Evolutionary conservation across 2,329 filamentous ascomycete species (phyloP), one percentile per base, ranked within the genome.

Genomic region (Ceratocystis variospora): DNA sequence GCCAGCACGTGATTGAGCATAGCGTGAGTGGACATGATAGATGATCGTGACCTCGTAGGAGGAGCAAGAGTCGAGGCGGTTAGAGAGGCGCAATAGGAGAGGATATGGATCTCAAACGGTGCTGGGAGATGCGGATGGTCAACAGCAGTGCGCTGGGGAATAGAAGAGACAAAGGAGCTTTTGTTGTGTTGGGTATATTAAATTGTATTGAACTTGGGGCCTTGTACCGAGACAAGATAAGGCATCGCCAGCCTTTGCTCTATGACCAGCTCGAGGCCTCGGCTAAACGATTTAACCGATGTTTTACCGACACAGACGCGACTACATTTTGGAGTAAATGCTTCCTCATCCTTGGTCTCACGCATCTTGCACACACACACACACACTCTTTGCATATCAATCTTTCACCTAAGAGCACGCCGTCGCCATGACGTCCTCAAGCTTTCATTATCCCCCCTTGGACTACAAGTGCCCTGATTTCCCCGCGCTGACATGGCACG

Each of bases 401-500:
- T 10, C 2, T 22, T 0, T n/a, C n/a, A n/a, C n/a, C 17, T 1
- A 22, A 48, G 17, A 48, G 46, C 46, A n/a, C 46, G 2, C 1
- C 17, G 46, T 22, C 46, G 19, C 46, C 8, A 48, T 48, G 46
- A 19, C 62, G 22, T 61, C 64, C 4, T 37, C 64, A 67, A 19
- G 45, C 44, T 65, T 55, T 28, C 59, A 61, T 66, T 74, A 73
- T 69, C 77, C 79, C 48, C 81, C 81, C 17, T 63, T 72, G 12
- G 70, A 70, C 73, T 94, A 96, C 77, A 74, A 75, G 31, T 82
- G 83, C 25, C 90, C 90, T 22, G 74, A 78, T 3, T 96, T 95
- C 73, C 91, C 91, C 1, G 89, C 88, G 46, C 85, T 96, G 68
- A 90, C 90, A 77, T 87, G 89, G 83, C 85, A 87, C 44, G 74